Evolutionary conservation across 2,329 filamentous ascomycete species (phyloP), one percentile per base, ranked within the genome.

Genomic region (Chrysoporthe deuterocubensis): DNA sequence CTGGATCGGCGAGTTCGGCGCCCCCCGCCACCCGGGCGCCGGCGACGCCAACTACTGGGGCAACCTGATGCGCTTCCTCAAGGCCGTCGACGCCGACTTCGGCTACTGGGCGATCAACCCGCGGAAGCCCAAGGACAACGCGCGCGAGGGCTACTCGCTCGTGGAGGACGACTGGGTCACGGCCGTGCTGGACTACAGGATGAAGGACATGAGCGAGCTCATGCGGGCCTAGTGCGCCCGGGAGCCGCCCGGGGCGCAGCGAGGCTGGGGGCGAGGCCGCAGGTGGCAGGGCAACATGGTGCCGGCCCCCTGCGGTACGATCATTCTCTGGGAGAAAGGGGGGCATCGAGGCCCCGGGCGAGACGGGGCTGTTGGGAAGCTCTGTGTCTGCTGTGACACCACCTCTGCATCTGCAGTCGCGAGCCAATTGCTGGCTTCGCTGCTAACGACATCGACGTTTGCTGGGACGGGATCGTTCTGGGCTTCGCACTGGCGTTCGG

Each of bases 101-200:
- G 89, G 86, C 7, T 92, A 91, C 77, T 92, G 89, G 90, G 89
- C 89, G 18, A 75, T 91, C 71, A 91, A 91, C 77, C 87, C 89
- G 50, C 81, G 87, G 59, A 91, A 92, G 77, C 86, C 88, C 11
- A 82, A 82, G 67, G 80, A 84, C 48, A 82, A 89, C 75, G 82
- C 79, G 61, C 80, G 78, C 43, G 89, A 92, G 79, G 82, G 83
- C 14, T 91, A 92, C 74, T 84, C 85, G 2, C 77, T 92, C 34
- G 78, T 91, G 21, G 77, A 83, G 69, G 88, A 90, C 72, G 87
- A 90, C 75, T 92, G 89, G 89, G 74, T 83, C 71, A 90, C 87
- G 21, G 84, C 87, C 0, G 80, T 89, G 65, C 77, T 87, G 73
- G 88, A 89, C 74, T 90, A 90, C 77, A 80, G 88, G 67, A 82